Conservation (phyloP, 2,329 filamentous ascomycete genomes). For the Fusarium decemcellulare region DNA sequence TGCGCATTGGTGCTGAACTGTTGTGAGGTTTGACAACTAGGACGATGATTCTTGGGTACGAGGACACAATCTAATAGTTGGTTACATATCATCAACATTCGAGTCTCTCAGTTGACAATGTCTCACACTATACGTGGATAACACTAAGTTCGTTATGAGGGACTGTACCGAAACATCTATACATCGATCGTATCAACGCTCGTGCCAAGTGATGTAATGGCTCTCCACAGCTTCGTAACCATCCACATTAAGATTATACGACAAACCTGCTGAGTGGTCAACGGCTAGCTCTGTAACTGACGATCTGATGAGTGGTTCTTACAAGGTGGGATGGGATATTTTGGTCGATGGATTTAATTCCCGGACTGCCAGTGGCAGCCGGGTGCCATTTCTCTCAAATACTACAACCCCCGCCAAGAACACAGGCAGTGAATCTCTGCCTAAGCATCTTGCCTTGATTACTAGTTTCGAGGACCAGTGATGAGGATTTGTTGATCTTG, state of each 20-base stretch:
- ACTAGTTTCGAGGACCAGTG: too few species aligned
- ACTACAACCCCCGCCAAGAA: slow-evolving; percentile 8
- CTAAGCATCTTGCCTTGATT: too few species aligned
- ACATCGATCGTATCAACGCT: background rate
- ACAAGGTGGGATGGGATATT: background rate
- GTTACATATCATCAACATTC: too few species aligned
- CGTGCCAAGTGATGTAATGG: slow-evolving; percentile 14
- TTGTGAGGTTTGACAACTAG: background rate
- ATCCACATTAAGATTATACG: background rate
- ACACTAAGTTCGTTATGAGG: background rate
- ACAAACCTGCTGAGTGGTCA: background rate
- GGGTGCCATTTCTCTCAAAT: slow-evolving; percentile 1
- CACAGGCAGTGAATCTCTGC: too few species aligned
- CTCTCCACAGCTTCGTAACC: slow-evolving; percentile 5
- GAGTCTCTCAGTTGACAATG: too few species aligned
- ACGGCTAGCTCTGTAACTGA: background rate
- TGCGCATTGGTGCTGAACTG: background rate
- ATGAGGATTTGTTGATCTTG: too few species aligned
- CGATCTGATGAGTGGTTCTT: background rate
- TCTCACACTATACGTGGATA: too few species aligned
- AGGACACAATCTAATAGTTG: too few species aligned
- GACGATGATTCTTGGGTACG: too few species aligned
- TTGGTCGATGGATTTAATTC: background rate
- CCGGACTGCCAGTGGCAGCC: background rate
- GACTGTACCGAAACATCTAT: background rate